These are phyloP conservation scores for Epicoccum nigrum DNA, from an alignment of 2,329 filamentous ascomycete genomes.

Conservation along the genomic window DNA sequence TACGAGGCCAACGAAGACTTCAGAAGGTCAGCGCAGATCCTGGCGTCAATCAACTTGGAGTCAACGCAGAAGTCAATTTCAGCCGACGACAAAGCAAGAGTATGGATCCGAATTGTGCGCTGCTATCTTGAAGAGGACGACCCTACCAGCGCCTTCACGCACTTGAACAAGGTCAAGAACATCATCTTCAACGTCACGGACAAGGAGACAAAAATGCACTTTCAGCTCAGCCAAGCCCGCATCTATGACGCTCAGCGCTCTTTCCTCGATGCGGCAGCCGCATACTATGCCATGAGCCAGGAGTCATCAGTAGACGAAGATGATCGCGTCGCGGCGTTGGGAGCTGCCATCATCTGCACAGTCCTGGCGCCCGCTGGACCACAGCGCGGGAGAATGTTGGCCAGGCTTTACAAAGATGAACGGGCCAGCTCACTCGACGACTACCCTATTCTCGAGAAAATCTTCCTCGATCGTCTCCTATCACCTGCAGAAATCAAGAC, in stretches of 20 bases:
- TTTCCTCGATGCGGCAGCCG: constrained; percentile 85
- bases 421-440: constrained; percentile 76
- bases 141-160: constrained; percentile 80
- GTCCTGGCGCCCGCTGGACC: constrained; percentile 92
- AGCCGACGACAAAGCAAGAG: constrained; percentile 78
- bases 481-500: constrained; percentile 80
- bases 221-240: constrained; percentile 88
- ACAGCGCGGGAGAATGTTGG: constrained; percentile 77
- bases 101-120: constrained; percentile 94
- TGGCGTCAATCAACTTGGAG: constrained; percentile 87
- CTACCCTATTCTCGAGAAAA: constrained; percentile 92
- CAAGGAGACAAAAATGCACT: constrained; percentile 77
- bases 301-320: constrained; percentile 80
- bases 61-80: constrained; percentile 83
- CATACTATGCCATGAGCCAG: constrained; percentile 87
- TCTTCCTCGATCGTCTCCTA: constrained; percentile 89
- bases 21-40: constrained; percentile 73
- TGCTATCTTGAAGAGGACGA: constrained; percentile 95
- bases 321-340: constrained; percentile 83
- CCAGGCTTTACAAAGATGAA: constrained; percentile 91
- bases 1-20: constrained; percentile 86
- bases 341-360: constrained; percentile 87
- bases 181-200: constrained; percentile 81
- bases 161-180: constrained; percentile 94
- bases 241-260: constrained; percentile 89